Percentiles rank a stretch among this genome's conserved stretches.
These are phyloP conservation scores for Priceomyces medius DNA, from an alignment of 805 yeast species.

Conservation along the genomic window DNA sequence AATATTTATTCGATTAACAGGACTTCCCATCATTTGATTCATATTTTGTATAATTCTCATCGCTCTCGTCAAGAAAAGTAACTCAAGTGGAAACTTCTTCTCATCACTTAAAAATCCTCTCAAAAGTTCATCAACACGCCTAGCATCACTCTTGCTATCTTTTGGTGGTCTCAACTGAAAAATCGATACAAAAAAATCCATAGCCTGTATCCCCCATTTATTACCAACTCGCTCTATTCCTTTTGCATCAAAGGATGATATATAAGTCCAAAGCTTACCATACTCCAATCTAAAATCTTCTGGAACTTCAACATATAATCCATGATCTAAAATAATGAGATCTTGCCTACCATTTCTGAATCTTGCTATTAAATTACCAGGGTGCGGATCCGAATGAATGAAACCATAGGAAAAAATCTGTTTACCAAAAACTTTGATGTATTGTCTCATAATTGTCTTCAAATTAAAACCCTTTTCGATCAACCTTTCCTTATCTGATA, in stretches of 20 bases:
- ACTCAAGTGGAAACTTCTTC: slow-evolving; percentile 62
- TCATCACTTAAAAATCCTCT: slow-evolving; percentile 58
- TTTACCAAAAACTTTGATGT: slow-evolving; percentile 51
- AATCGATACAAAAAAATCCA: slow-evolving; percentile 60
- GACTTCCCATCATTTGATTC: slow-evolving; percentile 65
- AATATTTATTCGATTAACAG: slow-evolving; percentile 68
- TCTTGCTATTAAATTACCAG: slow-evolving; percentile 70
- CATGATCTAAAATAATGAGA: slow-evolving; percentile 72
- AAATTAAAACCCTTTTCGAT: slow-evolving; percentile 38
- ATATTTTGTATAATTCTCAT: slow-evolving; percentile 74
- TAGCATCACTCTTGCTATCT: slow-evolving; percentile 16
- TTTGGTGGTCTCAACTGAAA: slow-evolving; percentile 50
- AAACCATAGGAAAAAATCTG: slow-evolving; percentile 67
- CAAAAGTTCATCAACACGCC: slow-evolving; percentile 42
- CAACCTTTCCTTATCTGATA: slow-evolving; percentile 48
- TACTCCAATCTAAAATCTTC: slow-evolving; percentile 55
- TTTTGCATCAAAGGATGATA: slow-evolving; percentile 51
- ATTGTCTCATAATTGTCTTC: slow-evolving; percentile 45
- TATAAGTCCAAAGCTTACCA: slow-evolving; percentile 59
- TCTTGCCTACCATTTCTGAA: slow-evolving; percentile 42
- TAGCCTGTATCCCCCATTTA: slow-evolving; percentile 69
- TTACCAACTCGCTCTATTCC: slow-evolving; percentile 49
- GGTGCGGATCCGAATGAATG: slow-evolving; percentile 78
- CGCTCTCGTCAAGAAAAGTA: slow-evolving; percentile 64
- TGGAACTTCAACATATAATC: slow-evolving; percentile 58